Conservation (phyloP, 495 filamentous ascomycete genomes). For the Bombardia bombarda region DNA sequence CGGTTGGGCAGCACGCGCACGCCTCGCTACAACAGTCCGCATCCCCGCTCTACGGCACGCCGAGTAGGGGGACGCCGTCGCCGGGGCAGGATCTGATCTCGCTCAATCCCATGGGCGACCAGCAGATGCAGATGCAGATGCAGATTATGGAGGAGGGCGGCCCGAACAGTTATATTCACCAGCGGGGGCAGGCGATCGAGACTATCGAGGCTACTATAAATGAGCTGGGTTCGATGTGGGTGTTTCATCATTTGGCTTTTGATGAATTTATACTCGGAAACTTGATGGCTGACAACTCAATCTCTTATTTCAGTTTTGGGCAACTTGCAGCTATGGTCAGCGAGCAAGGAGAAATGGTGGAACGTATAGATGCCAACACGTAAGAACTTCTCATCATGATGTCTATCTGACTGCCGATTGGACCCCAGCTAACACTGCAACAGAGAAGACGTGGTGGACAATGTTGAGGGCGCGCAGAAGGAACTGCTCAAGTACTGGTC, state of each 20-base stretch:
- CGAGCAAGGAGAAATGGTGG: slow-evolving; percentile 93
- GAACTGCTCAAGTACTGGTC: slow-evolving; percentile 97
- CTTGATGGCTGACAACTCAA: too few relatives aligned
- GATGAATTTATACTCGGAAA: too few relatives aligned
- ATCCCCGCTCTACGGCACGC: slow-evolving; percentile 82
- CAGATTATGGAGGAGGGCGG: slow-evolving; percentile 93
- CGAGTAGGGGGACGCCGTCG: slow-evolving; percentile 50
- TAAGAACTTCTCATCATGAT: slow-evolving; percentile 6
- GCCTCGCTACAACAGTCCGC: slow-evolving; percentile 55
- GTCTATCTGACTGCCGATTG: too few relatives aligned
- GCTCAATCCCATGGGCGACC: slow-evolving; percentile 76
- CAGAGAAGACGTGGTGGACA: slow-evolving; percentile 78
- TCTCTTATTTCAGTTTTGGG: slow-evolving; percentile 66
- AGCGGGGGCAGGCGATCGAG: slow-evolving; percentile 92
- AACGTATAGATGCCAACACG: slow-evolving; percentile 89
- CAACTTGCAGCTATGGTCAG: slow-evolving; percentile 96
- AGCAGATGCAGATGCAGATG: slow-evolving; percentile 80
- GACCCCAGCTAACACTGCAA: slow-evolving; percentile 35
- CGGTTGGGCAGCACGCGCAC: slow-evolving; percentile 64
- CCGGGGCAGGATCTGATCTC: slow-evolving; percentile 67
- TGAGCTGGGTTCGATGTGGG: slow-evolving; percentile 77
- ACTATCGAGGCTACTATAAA: slow-evolving; percentile 92
- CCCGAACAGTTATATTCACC: slow-evolving; percentile 82
- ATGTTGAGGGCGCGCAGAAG: slow-evolving; percentile 90
- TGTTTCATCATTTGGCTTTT: background rate